Evolutionary conservation across 495 filamentous ascomycete species (phyloP), one percentile per base, ranked within the genome.

Genomic region (Hypoxylon fragiforme): DNA sequence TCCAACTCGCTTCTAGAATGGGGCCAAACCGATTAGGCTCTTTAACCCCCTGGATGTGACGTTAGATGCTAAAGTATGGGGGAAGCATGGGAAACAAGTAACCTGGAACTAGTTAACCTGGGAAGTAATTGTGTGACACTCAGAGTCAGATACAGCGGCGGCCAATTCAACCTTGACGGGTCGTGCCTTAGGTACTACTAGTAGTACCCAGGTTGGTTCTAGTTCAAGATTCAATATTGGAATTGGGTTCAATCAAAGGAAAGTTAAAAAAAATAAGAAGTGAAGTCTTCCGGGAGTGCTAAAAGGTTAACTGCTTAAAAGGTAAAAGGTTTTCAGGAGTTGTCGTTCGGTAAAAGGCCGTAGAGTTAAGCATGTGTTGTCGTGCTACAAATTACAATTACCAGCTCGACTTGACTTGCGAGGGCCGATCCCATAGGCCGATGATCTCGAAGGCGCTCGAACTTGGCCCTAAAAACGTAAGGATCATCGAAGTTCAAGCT

Each of bases 391-490:
- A 35, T 4, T 9, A 35, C 36, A 42, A 45, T 43, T 59, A 46
- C 47, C 44, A 39, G 38, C 35, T 43, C 12, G 36, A 46, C 42
- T 19, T 50, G 13, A 60, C 48, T 54, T 54, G 50, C 45, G 57
- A 50, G 44, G 39, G 35, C 24, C 37, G 36, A 36, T 51, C 42
- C 39, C 24, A 32, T 52, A 39, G 44, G 39, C 35, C 42, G 41
- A 57, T 63, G 60, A 58, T 63, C 47, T 63, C 60, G 58, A 63
- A 32, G 60, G 54, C 60, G 60, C 46, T 54, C 44, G 44, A 50
- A 20, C n/a, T n/a, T 42, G 24, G 31, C 12, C 44, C 60, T 28
- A 7, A 50, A 54, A 36, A 43, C 49, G 49, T 50, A 54, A 44
- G 34, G 58, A 62, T 62, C 52, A 49, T 57, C 58, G 28, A 52